Evolutionary conservation across 2,329 filamentous ascomycete species (phyloP).

Genomic region (Exophiala sideris): DNA sequence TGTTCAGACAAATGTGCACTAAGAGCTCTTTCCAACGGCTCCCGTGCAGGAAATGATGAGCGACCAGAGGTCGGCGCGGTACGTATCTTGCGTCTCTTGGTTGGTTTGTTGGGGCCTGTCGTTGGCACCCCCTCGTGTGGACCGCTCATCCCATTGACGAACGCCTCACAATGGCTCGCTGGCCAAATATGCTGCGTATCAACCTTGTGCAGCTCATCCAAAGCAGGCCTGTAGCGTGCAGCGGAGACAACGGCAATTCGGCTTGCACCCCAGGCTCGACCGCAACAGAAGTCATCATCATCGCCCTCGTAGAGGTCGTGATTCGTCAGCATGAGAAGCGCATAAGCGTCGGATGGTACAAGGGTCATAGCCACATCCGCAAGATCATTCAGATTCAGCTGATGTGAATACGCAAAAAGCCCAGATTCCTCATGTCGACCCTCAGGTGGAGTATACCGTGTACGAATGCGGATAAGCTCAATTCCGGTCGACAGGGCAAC

Average conservation of each 20-base stretch:
- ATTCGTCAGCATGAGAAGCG: slow-evolving; percentile 55
- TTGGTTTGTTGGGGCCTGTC: slow-evolving; percentile 8
- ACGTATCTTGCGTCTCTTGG: background rate
- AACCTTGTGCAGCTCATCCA: slow-evolving; percentile 43
- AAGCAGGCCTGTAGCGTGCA: slow-evolving; percentile 58
- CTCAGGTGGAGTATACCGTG: slow-evolving; percentile 46
- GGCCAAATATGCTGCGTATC: slow-evolving; percentile 59
- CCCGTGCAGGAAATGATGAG: background rate
- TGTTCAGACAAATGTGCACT: background rate
- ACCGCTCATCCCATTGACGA: slow-evolving; percentile 42
- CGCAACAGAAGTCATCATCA: slow-evolving; percentile 65
- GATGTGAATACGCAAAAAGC: slow-evolving; percentile 36
- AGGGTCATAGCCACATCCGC: slow-evolving; percentile 55
- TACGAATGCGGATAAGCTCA: slow-evolving; percentile 50
- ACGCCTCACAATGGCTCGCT: slow-evolving; percentile 57
- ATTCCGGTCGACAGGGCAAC: slow-evolving; percentile 47
- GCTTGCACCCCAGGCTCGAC: slow-evolving; percentile 62
- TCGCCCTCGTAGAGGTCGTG: slow-evolving; percentile 66
- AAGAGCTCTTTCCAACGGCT: background rate
- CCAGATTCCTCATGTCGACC: background rate
- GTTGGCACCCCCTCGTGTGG: slow-evolving; percentile 9
- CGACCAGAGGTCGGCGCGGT: background rate
- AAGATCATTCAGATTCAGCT: slow-evolving; percentile 59
- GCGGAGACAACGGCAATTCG: slow-evolving; percentile 60
- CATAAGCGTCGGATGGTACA: slow-evolving; percentile 57